These are phyloP conservation scores for Trametes pubescens DNA, from an alignment of 1,284 basidiomycete species.

Conservation along the genomic window DNA sequence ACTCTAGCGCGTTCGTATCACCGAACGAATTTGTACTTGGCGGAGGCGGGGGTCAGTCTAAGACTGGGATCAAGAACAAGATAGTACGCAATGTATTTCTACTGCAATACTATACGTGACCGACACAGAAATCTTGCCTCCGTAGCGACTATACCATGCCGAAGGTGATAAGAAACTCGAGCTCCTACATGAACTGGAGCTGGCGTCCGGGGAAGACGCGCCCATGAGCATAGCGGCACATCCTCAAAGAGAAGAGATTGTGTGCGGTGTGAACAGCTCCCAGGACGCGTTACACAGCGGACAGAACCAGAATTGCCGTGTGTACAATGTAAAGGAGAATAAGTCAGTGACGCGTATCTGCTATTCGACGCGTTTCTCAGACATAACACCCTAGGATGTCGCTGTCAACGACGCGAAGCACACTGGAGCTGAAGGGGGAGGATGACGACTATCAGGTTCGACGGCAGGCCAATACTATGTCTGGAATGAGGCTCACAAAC, in stretches of 20 bases:
- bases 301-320: slow-evolving; percentile 84
- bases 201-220: slow-evolving; percentile 86
- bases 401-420: slow-evolving; percentile 62
- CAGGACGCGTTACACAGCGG: slow-evolving; percentile 67
- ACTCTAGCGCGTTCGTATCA: slow-evolving; percentile 85
- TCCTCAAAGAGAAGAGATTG: slow-evolving; percentile 60
- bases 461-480: background rate
- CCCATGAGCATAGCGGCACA: slow-evolving; percentile 92
- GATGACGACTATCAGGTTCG: slow-evolving; percentile 85
- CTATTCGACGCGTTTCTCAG: background rate
- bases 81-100: slow-evolving; percentile 61
- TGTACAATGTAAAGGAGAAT: slow-evolving; percentile 68
- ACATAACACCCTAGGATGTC: slow-evolving; percentile 54
- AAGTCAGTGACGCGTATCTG: slow-evolving; percentile 52
- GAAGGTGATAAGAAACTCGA: slow-evolving; percentile 65
- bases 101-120: background rate
- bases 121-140: background rate
- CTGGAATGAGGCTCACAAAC: background rate
- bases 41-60: slow-evolving; percentile 86
- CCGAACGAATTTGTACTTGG: slow-evolving; percentile 83
- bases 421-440: slow-evolving; percentile 62
- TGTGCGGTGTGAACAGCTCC: slow-evolving; percentile 88
- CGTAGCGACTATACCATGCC: slow-evolving; percentile 78
- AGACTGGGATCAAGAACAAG: slow-evolving; percentile 92
- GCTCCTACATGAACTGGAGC: slow-evolving; percentile 72